Conservation (phyloP, 169 alveolate species). For the Theileria luwenshuni region DNA sequence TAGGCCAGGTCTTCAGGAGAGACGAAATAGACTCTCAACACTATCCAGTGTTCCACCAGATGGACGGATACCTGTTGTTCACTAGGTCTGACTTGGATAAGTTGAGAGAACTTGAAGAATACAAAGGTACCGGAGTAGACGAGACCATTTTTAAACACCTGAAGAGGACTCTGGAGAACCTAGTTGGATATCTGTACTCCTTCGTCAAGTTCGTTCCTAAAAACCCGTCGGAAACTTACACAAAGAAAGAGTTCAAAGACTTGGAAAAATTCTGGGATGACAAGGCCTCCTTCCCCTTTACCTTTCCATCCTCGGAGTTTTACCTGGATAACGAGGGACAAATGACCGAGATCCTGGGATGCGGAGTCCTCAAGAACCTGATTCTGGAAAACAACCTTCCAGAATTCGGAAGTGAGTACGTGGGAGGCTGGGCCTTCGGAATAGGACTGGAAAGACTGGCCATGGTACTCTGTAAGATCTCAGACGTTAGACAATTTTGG, state of each 20-base stretch:
- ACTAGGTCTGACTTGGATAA: conserved; percentile 35
- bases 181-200: conserved; percentile 79
- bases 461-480: conserved; percentile 85
- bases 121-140: background rate
- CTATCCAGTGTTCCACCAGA: conserved; percentile 91
- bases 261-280: conserved; percentile 86
- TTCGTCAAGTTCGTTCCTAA: conserved; percentile 26
- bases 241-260: background rate
- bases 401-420: background rate
- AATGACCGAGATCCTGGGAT: conserved; percentile 89
- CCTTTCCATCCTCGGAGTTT: conserved; percentile 89
- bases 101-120: conserved; percentile 29
- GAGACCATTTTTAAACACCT: conserved; percentile 53
- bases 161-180: conserved; percentile 77
- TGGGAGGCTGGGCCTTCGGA: conserved; percentile 94
- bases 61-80: conserved; percentile 82
- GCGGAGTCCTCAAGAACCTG: conserved; percentile 87
- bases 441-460: conserved; percentile 91
- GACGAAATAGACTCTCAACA: conserved; percentile 92
- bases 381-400: conserved; percentile 74
- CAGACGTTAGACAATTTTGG: conserved; percentile 92
- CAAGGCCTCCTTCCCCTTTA: conserved; percentile 89
- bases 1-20: conserved; percentile 89
- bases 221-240: background rate
- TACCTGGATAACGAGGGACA: conserved; percentile 80